These are phyloP conservation scores for Flaveria trinervia DNA, from an alignment of 129 eudicot species.

Conservation along the genomic window DNA sequence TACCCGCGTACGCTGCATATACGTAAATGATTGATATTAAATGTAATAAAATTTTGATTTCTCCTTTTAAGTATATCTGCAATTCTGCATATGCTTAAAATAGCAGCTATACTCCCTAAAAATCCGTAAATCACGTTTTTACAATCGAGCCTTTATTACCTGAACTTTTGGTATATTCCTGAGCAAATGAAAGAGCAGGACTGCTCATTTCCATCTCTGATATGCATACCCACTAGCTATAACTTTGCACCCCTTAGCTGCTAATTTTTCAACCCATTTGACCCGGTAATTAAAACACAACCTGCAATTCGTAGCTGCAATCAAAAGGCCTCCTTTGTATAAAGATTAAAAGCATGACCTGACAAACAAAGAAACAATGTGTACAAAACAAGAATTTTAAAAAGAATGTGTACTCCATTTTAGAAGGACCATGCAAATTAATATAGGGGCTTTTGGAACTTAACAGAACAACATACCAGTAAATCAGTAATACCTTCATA, in stretches of 20 bases:
- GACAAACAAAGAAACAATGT: neutral
- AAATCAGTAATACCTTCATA: neutral
- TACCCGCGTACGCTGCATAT: no score
- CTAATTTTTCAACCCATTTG: neutral
- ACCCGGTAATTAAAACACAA: neutral
- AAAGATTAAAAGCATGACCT: neutral
- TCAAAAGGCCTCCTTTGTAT: neutral
- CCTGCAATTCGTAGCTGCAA: neutral
- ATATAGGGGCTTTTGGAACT: neutral
- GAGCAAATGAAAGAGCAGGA: no score
- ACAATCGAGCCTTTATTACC: no score
- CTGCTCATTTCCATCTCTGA: no score
- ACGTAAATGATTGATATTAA: no score
- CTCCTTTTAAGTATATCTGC: no score
- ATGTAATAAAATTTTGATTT: no score
- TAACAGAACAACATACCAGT: slow-evolving; percentile 1
- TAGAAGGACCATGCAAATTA: neutral
- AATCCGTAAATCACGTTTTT: no score
- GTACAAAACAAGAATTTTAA: neutral
- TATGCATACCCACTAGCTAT: neutral
- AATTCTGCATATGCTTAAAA: no score
- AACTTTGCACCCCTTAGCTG: neutral
- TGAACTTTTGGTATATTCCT: no score
- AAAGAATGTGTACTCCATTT: neutral
- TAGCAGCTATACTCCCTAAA: no score